Evolutionary conservation across 495 filamentous ascomycete species (phyloP).

Genomic region (Xylaria palmicola): DNA sequence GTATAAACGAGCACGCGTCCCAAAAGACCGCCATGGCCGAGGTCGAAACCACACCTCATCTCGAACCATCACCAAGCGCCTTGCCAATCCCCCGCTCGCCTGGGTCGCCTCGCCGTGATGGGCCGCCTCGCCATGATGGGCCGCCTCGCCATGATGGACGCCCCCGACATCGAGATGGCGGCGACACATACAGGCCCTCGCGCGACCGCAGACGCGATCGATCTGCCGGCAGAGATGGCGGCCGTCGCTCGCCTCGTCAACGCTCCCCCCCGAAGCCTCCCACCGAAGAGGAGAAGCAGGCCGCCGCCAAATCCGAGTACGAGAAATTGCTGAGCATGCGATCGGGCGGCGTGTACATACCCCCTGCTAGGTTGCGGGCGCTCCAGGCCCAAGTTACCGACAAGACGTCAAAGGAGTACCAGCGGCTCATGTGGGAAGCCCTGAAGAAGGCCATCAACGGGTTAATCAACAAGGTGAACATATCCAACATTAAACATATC

Average conservation of each 20-base stretch:
- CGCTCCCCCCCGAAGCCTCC: slow-evolving; percentile 54
- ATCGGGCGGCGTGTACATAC: slow-evolving; percentile 93
- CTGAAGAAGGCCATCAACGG: slow-evolving; percentile 99
- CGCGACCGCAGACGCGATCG: slow-evolving; percentile 15
- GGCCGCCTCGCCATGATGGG: slow-evolving; percentile 25
- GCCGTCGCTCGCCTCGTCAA: slow-evolving; percentile 35
- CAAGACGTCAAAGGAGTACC: slow-evolving; percentile 93
- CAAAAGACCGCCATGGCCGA: slow-evolving; percentile 28
- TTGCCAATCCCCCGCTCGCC: slow-evolving; percentile 24
- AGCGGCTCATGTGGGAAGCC: slow-evolving; percentile 98
- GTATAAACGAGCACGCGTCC: not conserved
- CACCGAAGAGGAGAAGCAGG: slow-evolving; percentile 80
- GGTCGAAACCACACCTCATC: slow-evolving; percentile 26
- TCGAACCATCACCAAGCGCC: slow-evolving; percentile 25
- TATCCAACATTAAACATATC: slow-evolving; percentile 95
- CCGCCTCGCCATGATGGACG: slow-evolving; percentile 28
- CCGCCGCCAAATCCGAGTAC: slow-evolving; percentile 82
- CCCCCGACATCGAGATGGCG: slow-evolving; percentile 39
- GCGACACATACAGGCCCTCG: slow-evolving; percentile 41
- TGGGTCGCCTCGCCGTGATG: slow-evolving; percentile 24
- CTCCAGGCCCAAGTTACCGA: slow-evolving; percentile 97
- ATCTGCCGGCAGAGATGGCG: slow-evolving; percentile 23
- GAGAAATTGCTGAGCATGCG: slow-evolving; percentile 86
- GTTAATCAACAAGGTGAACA: slow-evolving; percentile 97
- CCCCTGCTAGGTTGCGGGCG: slow-evolving; percentile 84